phyloP scores from a whole-genome alignment of 2,329 filamentous ascomycete species.

The Chaetomium sp. region DNA sequence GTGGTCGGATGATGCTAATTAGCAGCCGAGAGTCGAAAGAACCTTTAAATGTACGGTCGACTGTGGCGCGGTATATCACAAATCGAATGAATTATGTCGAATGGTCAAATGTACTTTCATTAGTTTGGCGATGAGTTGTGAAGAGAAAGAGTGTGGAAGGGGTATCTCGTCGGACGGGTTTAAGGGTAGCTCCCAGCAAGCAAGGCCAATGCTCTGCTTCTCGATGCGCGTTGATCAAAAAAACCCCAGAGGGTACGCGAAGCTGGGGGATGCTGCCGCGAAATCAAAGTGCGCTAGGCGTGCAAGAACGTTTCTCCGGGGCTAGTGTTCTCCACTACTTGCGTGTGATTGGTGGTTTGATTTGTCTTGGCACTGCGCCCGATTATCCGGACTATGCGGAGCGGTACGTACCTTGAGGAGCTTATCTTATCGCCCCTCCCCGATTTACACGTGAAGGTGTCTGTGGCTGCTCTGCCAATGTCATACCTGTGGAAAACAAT shows the following conservation, averaged over 20 bases:
- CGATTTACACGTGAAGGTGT: background rate
- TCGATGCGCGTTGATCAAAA: slow-evolving; percentile 17
- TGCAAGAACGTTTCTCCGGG: slow-evolving; percentile 25
- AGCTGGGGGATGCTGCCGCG: slow-evolving; percentile 29
- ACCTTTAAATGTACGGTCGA: too few species aligned
- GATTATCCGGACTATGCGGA: background rate
- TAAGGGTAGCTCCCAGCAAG: background rate
- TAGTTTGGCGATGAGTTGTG: background rate
- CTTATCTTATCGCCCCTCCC: background rate
- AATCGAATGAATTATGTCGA: too few species aligned
- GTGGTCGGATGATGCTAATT: too few species aligned
- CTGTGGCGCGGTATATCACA: too few species aligned
- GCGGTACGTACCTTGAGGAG: background rate
- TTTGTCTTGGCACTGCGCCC: background rate
- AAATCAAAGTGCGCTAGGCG: slow-evolving; percentile 32
- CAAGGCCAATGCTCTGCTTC: slow-evolving; percentile 12
- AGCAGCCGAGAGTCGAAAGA: too few species aligned
- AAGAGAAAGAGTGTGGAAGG: background rate
- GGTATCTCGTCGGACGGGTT: background rate
- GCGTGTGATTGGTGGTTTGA: background rate
- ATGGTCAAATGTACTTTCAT: too few species aligned
- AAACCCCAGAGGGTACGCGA: slow-evolving; percentile 23
- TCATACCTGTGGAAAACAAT: too few species aligned
- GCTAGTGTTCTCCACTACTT: background rate
- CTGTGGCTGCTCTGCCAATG: too few species aligned